Base-by-base conservation (phyloP, 2,329 filamentous ascomycete species). In the Anthostomella pinea region DNA sequence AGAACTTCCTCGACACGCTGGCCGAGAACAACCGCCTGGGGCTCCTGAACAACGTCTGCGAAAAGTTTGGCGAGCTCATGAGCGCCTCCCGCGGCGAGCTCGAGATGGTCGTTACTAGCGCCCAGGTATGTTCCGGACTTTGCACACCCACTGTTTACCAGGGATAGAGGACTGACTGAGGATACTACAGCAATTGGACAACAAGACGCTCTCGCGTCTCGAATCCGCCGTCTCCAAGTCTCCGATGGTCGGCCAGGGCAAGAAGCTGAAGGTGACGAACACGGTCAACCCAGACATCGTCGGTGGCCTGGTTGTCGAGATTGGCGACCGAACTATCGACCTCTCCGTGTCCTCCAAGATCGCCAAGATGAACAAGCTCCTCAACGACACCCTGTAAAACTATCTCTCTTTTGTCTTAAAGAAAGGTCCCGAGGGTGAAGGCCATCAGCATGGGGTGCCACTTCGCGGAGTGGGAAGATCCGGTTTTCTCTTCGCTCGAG, bases 311-410 rank as follows among this genome's bases (percentile, higher is more conserved):
- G 71, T 98, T 52, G 91, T 98, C 62, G 91, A 97, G 74, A 85
- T 97, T 55, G 91, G 90, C 60, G 91, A 97, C 78, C 86, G 91
- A 64, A 97, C 91, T 66, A 95, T 98, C 64, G 93, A 98, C 72
- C 85, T 96, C 56, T 93, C 85, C 70, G 90, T 98, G 61, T 91
- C 91, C 32, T 77, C 86, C 66, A 94, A 91, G 79, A 85, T 98
- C 69, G 79, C 87, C 67, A 95, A 89, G 82, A 87, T 98, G 81
- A 98, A 98, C 87, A 98, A 97, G 85, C 83, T 95, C 66, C 85
- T 98, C 64, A 90, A 79, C 57, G 93, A 98, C 72, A 79, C 85
- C 69, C 77, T 98, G 86, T 98, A 95, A 87, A 89, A 54, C 39
- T 57, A 59, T 53, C 53, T 51, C 41, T 43, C 48, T 67, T 63